These are phyloP conservation scores for Trypanosomatidae sp. DNA, from an alignment of 208 protist species.

Conservation along the genomic window DNA sequence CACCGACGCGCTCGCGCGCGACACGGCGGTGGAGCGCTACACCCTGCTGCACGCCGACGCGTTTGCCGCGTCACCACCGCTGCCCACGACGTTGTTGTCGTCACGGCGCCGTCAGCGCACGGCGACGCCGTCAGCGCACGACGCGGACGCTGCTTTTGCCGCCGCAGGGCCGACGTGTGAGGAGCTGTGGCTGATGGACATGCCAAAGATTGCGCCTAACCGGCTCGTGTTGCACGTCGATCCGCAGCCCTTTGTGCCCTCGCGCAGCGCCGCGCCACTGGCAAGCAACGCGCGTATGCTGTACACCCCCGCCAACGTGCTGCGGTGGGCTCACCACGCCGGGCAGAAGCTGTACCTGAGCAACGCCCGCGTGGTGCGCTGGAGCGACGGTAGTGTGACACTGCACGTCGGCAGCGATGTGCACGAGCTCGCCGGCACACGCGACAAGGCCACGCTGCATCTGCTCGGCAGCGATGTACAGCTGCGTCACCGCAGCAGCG, in stretches of 20 bases:
- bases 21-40: slow-evolving; percentile 18
- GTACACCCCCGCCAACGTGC: slow-evolving; percentile 73
- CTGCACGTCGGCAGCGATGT: slow-evolving; percentile 72
- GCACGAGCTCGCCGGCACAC: slow-evolving; percentile 29
- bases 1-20: slow-evolving; percentile 5
- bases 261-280: slow-evolving; percentile 18
- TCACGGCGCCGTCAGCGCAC: too few species aligned
- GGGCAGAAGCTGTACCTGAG: slow-evolving; percentile 30
- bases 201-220: slow-evolving; percentile 71
- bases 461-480: slow-evolving; percentile 33
- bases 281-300: slow-evolving; percentile 57
- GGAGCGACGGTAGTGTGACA: slow-evolving; percentile 70
- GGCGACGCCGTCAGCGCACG: too few species aligned
- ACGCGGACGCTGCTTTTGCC: background rate
- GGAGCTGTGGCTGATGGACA: slow-evolving; percentile 58
- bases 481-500: slow-evolving; percentile 20
- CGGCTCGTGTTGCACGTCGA: slow-evolving; percentile 77
- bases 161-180: background rate
- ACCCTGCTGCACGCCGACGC: slow-evolving; percentile 15
- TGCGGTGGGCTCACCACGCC: slow-evolving; percentile 51
- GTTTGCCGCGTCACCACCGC: slow-evolving; percentile 24
- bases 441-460: slow-evolving; percentile 27
- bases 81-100: slow-evolving; percentile 20
- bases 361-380: slow-evolving; percentile 71
- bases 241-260: slow-evolving; percentile 51